phyloP scores from a whole-genome alignment of 1,284 basidiomycete species.

The Heterobasidion irregulare region DNA sequence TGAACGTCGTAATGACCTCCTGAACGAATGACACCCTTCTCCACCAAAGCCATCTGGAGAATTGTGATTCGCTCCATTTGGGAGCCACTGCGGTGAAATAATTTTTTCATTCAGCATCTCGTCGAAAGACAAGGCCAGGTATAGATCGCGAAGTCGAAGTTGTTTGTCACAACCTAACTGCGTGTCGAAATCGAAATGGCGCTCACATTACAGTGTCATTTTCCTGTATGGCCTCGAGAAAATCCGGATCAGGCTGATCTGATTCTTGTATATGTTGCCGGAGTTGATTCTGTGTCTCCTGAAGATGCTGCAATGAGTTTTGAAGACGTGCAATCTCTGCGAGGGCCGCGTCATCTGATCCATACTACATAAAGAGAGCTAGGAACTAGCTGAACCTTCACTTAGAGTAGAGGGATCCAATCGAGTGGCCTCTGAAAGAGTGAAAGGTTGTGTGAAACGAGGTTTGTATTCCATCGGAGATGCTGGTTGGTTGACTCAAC shows the following conservation, averaged over 20 bases:
- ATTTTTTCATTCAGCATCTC: not conserved
- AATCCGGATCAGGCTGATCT: slow-evolving; percentile 29
- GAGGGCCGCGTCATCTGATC: not conserved
- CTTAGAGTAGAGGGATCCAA: slow-evolving; percentile 62
- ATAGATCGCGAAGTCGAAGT: not conserved
- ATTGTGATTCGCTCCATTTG: slow-evolving; percentile 67
- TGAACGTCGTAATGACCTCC: slow-evolving; percentile 33
- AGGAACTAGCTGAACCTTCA: slow-evolving; percentile 41
- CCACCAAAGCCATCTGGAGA: slow-evolving; percentile 49
- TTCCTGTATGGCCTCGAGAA: slow-evolving; percentile 40
- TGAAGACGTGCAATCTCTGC: slow-evolving; percentile 70
- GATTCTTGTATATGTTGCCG: slow-evolving; percentile 30
- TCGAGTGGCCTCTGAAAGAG: slow-evolving; percentile 53
- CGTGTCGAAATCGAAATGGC: too few species aligned
- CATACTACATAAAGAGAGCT: not conserved
- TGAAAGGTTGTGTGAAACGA: slow-evolving; percentile 68
- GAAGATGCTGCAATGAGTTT: slow-evolving; percentile 62
- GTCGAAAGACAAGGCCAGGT: not conserved
- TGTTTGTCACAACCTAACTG: not conserved
- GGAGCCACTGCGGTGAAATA: slow-evolving; percentile 40
- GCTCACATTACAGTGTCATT: slow-evolving; percentile 47
- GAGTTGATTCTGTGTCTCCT: slow-evolving; percentile 55
- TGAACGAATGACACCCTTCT: slow-evolving; percentile 47
- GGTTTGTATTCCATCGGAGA: slow-evolving; percentile 24
- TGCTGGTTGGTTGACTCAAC: too few species aligned